phyloP scores from a whole-genome alignment of 176 grass and related monocot genomes.

The Hordeum vulgare region DNA sequence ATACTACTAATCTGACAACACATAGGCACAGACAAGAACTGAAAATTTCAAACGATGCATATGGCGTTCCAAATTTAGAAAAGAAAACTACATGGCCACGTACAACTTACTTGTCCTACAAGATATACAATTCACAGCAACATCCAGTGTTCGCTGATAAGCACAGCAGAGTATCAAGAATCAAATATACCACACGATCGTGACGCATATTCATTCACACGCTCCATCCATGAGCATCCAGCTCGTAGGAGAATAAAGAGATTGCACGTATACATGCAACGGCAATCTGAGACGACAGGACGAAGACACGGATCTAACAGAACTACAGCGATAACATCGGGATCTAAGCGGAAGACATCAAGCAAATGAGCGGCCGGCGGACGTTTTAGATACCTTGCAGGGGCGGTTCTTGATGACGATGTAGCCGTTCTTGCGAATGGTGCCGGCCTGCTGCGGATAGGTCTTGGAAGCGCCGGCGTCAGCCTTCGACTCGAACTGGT shows the following conservation, averaged over 20 bases:
- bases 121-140: neutral
- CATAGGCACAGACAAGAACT: neutral
- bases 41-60: neutral
- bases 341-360: neutral
- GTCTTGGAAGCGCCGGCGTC: constrained; percentile 32
- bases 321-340: neutral
- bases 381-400: no score
- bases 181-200: neutral
- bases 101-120: neutral
- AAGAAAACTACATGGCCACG: neutral
- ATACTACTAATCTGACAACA: no score
- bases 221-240: neutral
- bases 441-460: constrained; percentile 26
- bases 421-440: no score
- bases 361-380: no score
- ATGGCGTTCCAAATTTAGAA: neutral
- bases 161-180: neutral
- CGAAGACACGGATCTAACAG: neutral
- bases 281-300: neutral
- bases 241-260: neutral
- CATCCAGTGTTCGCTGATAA: neutral
- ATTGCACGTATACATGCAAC: neutral
- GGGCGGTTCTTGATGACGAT: no score
- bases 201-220: neutral
- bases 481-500: constrained; percentile 19